Evolutionary conservation across 1,139 yeast genomes (phyloP).

Genomic region (Pneumocystis sp.): DNA sequence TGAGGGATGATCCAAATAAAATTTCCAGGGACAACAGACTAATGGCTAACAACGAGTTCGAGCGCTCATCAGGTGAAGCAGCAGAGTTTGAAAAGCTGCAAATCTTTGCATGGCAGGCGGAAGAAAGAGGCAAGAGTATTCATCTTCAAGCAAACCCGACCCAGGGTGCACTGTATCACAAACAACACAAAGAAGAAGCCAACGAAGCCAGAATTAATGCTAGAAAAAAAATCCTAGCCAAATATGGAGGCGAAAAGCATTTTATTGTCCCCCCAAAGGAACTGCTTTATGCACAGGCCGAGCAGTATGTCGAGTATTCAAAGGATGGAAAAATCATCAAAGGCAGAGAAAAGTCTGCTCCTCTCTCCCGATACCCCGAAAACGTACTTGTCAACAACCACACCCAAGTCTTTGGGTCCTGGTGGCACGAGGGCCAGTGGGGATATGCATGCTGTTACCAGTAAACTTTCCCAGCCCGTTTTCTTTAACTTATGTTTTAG

Average conservation of each 20-base stretch:
- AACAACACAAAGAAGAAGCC: slow-evolving; percentile 28
- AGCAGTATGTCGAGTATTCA: slow-evolving; percentile 18
- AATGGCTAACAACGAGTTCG: slow-evolving; percentile 27
- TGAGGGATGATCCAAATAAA: slow-evolving; percentile 34
- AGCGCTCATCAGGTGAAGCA: slow-evolving; percentile 35
- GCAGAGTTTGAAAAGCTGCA: slow-evolving; percentile 12
- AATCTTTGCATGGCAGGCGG: slow-evolving; percentile 24
- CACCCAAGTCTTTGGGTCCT: slow-evolving; percentile 35
- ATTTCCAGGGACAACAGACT: slow-evolving; percentile 34
- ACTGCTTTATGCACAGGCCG: slow-evolving; percentile 14
- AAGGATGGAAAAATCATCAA: slow-evolving; percentile 17
- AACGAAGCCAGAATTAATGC: slow-evolving; percentile 23
- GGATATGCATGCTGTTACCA: slow-evolving; percentile 36
- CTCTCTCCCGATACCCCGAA: slow-evolving; percentile 1
- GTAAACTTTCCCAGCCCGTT: neutral
- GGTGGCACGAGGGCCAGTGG: slow-evolving; percentile 35
- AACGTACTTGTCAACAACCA: slow-evolving; percentile 26
- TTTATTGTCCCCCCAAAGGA: slow-evolving; percentile 19
- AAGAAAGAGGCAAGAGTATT: slow-evolving; percentile 29
- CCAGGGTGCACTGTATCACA: slow-evolving; percentile 33
- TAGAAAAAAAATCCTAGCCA: slow-evolving; percentile 26
- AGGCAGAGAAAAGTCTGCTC: slow-evolving; percentile 8
- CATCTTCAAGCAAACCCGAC: slow-evolving; percentile 50
- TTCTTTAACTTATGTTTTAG: neutral
- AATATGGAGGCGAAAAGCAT: slow-evolving; percentile 28